Percentiles rank a stretch among this genome's conserved stretches.
Conservation (phyloP, 2,329 filamentous ascomycete species). For the Phaeomoniella chlamydospora region DNA sequence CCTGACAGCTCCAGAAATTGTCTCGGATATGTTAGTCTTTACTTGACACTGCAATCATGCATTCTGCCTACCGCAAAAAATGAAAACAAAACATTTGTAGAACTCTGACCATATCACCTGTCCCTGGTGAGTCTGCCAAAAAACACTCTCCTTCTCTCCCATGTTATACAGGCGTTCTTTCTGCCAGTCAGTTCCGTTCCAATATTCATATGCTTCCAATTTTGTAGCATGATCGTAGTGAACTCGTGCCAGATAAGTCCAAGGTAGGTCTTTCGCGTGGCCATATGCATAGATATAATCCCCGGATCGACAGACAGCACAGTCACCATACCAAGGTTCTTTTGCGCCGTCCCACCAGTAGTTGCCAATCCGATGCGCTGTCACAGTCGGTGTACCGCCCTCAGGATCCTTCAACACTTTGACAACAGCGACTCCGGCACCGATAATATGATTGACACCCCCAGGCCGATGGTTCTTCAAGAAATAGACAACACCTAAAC, state of each 20-base stretch:
- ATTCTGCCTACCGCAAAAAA: constrained; percentile 10
- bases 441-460: constrained; percentile 10
- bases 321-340: constrained; percentile 13
- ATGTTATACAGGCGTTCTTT: constrained; percentile 6
- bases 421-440: constrained; percentile 11
- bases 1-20: constrained; percentile 10
- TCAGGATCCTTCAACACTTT: constrained; percentile 7
- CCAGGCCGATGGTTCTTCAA: constrained; percentile 13
- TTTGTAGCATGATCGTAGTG: constrained; percentile 6
- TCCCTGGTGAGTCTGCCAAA: constrained; percentile 14
- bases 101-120: constrained; percentile 12
- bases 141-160: constrained; percentile 11
- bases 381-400: constrained; percentile 2
- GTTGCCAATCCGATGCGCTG: constrained; percentile 7
- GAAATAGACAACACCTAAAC: constrained; percentile 10
- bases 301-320: constrained; percentile 8
- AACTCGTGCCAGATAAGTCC: constrained; percentile 11
- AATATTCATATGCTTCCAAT: constrained; percentile 12
- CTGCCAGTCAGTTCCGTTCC: constrained; percentile 11
- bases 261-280: constrained; percentile 11
- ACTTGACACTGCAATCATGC: neutral
- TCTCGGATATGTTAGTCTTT: constrained; percentile 3
- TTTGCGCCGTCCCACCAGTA: constrained; percentile 12
- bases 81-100: constrained; percentile 11
- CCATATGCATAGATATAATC: constrained; percentile 12